These are phyloP conservation scores for Cenchrus fungigraminus DNA, from an alignment of 176 grass and related monocot species.

Conservation along the genomic window DNA sequence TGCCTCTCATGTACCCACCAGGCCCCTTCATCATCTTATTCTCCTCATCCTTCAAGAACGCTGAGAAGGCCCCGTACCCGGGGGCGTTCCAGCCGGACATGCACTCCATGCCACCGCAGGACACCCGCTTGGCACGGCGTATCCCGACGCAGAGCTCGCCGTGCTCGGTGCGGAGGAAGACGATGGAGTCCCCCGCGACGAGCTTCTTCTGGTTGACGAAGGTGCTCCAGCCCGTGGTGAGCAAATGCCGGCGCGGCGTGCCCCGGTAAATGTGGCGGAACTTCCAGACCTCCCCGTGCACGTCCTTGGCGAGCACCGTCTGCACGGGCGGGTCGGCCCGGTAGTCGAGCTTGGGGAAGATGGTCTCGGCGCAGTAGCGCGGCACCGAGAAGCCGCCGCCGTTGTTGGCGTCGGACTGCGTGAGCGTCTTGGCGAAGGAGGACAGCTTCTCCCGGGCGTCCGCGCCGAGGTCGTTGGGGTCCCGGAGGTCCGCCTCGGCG, in stretches of 20 bases:
- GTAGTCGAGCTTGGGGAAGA: slow-evolving; percentile 74
- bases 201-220: slow-evolving; percentile 82
- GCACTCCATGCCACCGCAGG: slow-evolving; percentile 52
- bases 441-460: slow-evolving; percentile 33
- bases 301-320: slow-evolving; percentile 64
- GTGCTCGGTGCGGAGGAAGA: slow-evolving; percentile 55
- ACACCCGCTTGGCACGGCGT: slow-evolving; percentile 51
- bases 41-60: slow-evolving; percentile 66
- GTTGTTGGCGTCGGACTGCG: slow-evolving; percentile 76
- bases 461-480: slow-evolving; percentile 16
- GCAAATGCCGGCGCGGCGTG: slow-evolving; percentile 68
- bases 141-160: slow-evolving; percentile 66
- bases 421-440: slow-evolving; percentile 68
- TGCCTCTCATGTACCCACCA: slow-evolving; percentile 46
- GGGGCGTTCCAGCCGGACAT: slow-evolving; percentile 64
- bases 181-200: slow-evolving; percentile 62
- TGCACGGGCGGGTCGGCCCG: slow-evolving; percentile 57
- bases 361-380: slow-evolving; percentile 72
- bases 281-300: slow-evolving; percentile 69
- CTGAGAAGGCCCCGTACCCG: slow-evolving; percentile 49
- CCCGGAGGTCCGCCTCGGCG: slow-evolving; percentile 36
- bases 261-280: slow-evolving; percentile 81
- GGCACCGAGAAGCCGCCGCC: slow-evolving; percentile 75
- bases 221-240: slow-evolving; percentile 74
- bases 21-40: slow-evolving; percentile 43